These are phyloP conservation scores for Rhazya stricta DNA, from an alignment of 257 asterid genomes.

Conservation along the genomic window DNA sequence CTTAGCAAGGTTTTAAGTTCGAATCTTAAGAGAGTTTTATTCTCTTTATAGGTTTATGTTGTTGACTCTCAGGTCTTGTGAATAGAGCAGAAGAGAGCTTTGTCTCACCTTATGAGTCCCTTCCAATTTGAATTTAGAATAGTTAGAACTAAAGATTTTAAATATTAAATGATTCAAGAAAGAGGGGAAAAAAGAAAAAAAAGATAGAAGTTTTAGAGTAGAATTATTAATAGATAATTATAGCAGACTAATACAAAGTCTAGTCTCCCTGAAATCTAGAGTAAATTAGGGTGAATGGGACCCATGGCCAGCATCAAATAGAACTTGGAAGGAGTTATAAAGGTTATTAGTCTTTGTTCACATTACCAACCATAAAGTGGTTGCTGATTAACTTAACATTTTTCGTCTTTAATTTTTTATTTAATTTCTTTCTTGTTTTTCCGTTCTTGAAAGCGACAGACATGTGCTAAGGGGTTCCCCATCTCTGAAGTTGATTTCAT, in stretches of 20 bases:
- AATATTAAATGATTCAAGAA: too few relatives aligned
- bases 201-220: too few relatives aligned
- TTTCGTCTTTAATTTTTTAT: neutral
- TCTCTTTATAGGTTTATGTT: too few relatives aligned
- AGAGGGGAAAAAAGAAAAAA: too few relatives aligned
- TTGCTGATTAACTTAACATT: neutral
- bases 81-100: too few relatives aligned
- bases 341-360: neutral
- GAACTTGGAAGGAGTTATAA: neutral
- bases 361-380: neutral
- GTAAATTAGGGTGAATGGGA: conserved; percentile 22
- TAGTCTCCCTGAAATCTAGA: conserved; percentile 2
- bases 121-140: too few relatives aligned
- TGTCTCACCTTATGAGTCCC: too few relatives aligned
- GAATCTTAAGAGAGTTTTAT: too few relatives aligned
- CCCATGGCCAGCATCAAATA: conserved; percentile 7
- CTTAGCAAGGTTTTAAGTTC: too few relatives aligned
- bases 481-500: conserved; percentile 10
- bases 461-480: conserved; percentile 40
- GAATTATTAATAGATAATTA: neutral
- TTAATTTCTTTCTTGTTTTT: neutral
- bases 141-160: too few relatives aligned
- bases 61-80: too few relatives aligned
- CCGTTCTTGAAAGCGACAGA: conserved; percentile 37
- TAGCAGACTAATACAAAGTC: neutral